phyloP scores from a whole-genome alignment of 2,329 filamentous ascomycete species.

The Sarocladiaceae sp. region DNA sequence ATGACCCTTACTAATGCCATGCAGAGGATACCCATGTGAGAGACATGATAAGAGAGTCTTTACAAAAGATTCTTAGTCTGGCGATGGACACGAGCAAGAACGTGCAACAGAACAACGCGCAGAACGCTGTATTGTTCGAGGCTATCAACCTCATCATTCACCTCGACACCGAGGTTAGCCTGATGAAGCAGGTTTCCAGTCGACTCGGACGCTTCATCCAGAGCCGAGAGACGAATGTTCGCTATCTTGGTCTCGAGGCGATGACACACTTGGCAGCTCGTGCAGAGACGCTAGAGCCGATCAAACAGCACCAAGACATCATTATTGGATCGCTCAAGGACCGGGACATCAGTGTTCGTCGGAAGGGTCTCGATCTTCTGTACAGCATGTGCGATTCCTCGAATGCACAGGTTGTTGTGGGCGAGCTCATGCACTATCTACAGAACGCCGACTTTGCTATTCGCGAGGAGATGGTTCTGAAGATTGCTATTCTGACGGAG shows the following conservation, averaged over 20 bases:
- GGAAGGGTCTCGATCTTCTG: conserved; percentile 89
- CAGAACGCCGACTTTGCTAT: conserved; percentile 97
- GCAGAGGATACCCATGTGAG: conserved; percentile 87
- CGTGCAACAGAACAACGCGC: conserved; percentile 97
- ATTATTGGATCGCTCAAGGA: conserved; percentile 93
- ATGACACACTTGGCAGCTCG: conserved; percentile 97
- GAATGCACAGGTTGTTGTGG: conserved; percentile 91
- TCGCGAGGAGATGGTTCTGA: conserved; percentile 97
- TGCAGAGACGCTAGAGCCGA: conserved; percentile 89
- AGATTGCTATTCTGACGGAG: conserved; percentile 96
- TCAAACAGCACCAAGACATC: conserved; percentile 95
- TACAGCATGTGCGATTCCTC: conserved; percentile 99
- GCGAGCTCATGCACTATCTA: conserved; percentile 87
- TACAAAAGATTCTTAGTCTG: conserved; percentile 84
- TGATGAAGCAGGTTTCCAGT: conserved; percentile 94
- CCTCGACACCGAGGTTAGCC: conserved; percentile 83
- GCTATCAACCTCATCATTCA: conserved; percentile 98
- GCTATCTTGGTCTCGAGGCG: conserved; percentile 90
- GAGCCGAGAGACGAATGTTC: conserved; percentile 93
- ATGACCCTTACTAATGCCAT: conserved; percentile 6
- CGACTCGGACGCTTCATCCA: conserved; percentile 92
- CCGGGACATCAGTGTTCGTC: conserved; percentile 90
- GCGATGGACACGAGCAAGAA: conserved; percentile 96
- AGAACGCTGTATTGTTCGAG: conserved; percentile 96
- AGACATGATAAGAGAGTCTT: conserved; percentile 82